Conservation (phyloP, 2,329 filamentous ascomycete species). For the Neospermospora avenae region DNA sequence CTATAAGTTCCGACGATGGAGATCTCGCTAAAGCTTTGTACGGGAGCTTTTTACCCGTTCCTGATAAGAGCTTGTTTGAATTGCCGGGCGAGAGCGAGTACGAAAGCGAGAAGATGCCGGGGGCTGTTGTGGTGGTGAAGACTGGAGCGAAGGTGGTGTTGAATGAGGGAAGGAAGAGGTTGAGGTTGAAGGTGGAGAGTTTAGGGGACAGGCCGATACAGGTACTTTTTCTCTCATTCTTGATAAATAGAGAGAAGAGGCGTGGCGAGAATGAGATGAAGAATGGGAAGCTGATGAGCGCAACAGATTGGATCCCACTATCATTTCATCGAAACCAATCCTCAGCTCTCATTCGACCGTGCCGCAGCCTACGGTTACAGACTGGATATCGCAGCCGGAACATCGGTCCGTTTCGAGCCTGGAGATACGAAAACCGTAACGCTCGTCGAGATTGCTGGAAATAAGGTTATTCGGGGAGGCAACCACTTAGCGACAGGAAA, state of each 20-base stretch:
- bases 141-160: slow-evolving; percentile 63
- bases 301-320: slow-evolving; percentile 82
- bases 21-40: slow-evolving; percentile 85
- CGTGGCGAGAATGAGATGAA: neutral
- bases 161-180: slow-evolving; percentile 71
- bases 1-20: slow-evolving; percentile 81
- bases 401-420: slow-evolving; percentile 89
- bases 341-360: slow-evolving; percentile 84
- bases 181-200: slow-evolving; percentile 74
- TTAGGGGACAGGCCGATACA: slow-evolving; percentile 88
- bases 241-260: neutral
- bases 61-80: slow-evolving; percentile 65
- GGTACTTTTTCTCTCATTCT: slow-evolving; percentile 43
- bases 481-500: slow-evolving; percentile 73
- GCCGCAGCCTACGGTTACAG: slow-evolving; percentile 77
- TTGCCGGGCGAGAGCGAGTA: slow-evolving; percentile 63
- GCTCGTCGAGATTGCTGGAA: slow-evolving; percentile 82
- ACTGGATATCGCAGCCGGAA: slow-evolving; percentile 86
- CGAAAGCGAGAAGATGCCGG: slow-evolving; percentile 66
- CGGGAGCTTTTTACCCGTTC: slow-evolving; percentile 84
- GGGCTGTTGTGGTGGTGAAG: slow-evolving; percentile 69
- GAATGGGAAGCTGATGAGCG: neutral
- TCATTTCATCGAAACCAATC: slow-evolving; percentile 94
- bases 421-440: slow-evolving; percentile 89
- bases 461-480: slow-evolving; percentile 76